A percentile compares a stretch with the other conserved stretches of the same genome.
phyloP scores from a whole-genome alignment of 75 land plant species.

The Pinus tabuliformis region DNA sequence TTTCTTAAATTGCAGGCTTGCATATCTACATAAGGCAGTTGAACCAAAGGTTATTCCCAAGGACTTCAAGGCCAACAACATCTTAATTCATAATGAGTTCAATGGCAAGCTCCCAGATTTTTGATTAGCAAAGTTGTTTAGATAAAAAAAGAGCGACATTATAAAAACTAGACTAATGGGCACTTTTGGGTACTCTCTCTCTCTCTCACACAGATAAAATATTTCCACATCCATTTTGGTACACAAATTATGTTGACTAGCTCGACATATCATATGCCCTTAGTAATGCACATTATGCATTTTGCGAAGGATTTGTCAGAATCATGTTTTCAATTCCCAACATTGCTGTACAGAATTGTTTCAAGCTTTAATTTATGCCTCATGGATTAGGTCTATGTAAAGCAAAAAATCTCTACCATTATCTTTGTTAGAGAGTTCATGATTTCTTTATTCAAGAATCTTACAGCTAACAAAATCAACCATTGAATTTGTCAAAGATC shows the following conservation, averaged over 20 bases:
- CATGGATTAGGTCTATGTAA: background rate
- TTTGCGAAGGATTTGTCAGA: background rate
- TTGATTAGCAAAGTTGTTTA: constrained; percentile 71
- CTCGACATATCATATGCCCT: background rate
- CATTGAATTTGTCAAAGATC: background rate
- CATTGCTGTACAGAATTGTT: background rate
- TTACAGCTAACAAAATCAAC: background rate
- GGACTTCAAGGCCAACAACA: constrained; percentile 74
- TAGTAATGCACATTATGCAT: background rate
- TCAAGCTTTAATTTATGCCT: constrained; percentile 2
- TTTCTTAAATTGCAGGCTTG: constrained; percentile 53
- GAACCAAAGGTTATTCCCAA: constrained; percentile 77
- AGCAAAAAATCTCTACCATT: background rate
- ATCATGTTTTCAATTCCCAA: background rate
- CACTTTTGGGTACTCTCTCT: constrained; percentile 51
- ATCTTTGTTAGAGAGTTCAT: background rate
- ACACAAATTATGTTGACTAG: background rate
- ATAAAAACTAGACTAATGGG: constrained; percentile 80
- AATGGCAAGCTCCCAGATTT: constrained; percentile 73
- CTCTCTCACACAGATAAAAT: no score
- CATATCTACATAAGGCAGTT: constrained; percentile 85
- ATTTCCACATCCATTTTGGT: no score
- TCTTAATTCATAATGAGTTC: constrained; percentile 55
- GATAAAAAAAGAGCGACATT: constrained; percentile 65
- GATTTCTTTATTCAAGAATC: background rate